phyloP scores from a whole-genome alignment of 345 rosid genomes.

The Conringia planisiliqua region DNA sequence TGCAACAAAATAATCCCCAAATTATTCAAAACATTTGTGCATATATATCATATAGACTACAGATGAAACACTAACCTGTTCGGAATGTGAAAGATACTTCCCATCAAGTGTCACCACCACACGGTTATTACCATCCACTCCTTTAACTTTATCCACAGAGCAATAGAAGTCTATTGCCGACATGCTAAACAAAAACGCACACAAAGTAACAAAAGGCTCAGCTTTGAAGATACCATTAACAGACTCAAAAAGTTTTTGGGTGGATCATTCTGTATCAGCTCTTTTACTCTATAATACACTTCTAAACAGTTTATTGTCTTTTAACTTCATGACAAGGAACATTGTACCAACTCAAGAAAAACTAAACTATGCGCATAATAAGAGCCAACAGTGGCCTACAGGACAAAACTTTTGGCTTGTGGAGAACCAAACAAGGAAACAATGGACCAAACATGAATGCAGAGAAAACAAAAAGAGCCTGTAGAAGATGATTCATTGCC shows the following conservation, averaged over 20 bases:
- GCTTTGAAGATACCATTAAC: neutral
- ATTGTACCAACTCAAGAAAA: neutral
- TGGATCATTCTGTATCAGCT: neutral
- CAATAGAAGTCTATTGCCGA: slow-evolving; percentile 94
- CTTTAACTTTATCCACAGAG: slow-evolving; percentile 86
- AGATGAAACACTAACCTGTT: slow-evolving; percentile 59
- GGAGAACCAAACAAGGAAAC: neutral
- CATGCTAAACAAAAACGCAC: slow-evolving; percentile 48
- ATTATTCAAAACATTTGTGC: neutral
- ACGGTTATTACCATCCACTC: slow-evolving; percentile 81
- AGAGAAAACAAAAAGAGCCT: neutral
- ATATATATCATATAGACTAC: neutral
- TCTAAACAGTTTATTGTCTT: neutral
- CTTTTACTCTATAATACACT: neutral
- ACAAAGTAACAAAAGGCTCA: neutral
- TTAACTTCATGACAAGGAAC: neutral
- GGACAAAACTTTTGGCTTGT: neutral
- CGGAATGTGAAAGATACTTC: slow-evolving; percentile 69
- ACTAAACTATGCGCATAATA: neutral
- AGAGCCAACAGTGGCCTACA: neutral
- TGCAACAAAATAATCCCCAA: slow-evolving; percentile 23
- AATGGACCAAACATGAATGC: neutral
- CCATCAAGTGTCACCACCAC: slow-evolving; percentile 83
- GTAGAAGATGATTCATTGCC: neutral
- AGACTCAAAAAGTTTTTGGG: neutral